Conservation (phyloP, 371 early-diverging fungal species). For the Lichtheimia corymbifera region DNA sequence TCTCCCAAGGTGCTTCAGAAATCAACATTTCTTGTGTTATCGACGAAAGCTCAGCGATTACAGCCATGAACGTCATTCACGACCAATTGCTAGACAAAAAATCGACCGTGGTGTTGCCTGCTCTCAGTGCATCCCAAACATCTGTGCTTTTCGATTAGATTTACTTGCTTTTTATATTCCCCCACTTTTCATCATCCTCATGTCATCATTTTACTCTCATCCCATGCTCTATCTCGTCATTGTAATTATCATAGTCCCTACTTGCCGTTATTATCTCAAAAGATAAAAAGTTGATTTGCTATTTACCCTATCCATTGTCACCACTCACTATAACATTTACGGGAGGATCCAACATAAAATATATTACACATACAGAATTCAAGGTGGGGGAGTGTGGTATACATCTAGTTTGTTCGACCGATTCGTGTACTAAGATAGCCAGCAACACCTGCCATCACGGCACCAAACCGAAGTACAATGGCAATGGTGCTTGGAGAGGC, state of each 20-base stretch:
- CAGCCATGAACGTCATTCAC: slow-evolving; percentile 89
- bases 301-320: too few relatives aligned
- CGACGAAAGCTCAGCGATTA: slow-evolving; percentile 64
- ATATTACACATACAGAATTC: too few relatives aligned
- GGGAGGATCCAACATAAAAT: too few relatives aligned
- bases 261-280: too few relatives aligned
- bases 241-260: too few relatives aligned
- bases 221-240: too few relatives aligned
- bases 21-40: slow-evolving; percentile 98
- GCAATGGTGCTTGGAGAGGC: slow-evolving; percentile 59
- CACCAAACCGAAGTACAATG: slow-evolving; percentile 62
- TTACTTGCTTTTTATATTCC: too few relatives aligned
- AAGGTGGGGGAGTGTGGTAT: background rate
- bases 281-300: too few relatives aligned
- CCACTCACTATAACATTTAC: too few relatives aligned
- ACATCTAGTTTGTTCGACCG: slow-evolving; percentile 7
- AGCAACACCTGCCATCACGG: slow-evolving; percentile 64
- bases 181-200: too few relatives aligned
- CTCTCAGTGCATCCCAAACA: slow-evolving; percentile 10
- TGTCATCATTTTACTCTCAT: too few relatives aligned
- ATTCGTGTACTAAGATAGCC: slow-evolving; percentile 46
- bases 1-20: slow-evolving; percentile 96
- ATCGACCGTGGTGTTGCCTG: slow-evolving; percentile 13
- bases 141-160: slow-evolving; percentile 1
- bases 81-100: slow-evolving; percentile 57